These are phyloP conservation scores for Russula emetica DNA, from an alignment of 768 basidiomycete species.

Conservation along the genomic window DNA sequence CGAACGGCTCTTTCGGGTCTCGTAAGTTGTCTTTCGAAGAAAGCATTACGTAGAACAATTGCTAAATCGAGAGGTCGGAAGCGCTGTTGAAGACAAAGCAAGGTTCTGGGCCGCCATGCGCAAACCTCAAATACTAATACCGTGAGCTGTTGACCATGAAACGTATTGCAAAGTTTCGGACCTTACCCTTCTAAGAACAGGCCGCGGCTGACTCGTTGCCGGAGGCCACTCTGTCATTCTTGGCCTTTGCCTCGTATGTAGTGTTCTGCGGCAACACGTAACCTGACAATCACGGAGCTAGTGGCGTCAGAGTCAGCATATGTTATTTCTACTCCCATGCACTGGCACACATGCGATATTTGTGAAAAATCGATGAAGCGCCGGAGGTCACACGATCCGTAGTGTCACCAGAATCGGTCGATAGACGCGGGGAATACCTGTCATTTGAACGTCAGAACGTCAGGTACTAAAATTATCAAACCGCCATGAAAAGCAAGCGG, in stretches of 20 bases:
- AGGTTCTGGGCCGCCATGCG: not conserved
- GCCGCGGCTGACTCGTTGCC: no score
- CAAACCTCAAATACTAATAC: not conserved
- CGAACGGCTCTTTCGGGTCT: not conserved
- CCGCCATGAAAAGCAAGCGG: not conserved
- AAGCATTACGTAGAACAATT: not conserved
- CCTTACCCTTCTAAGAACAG: not conserved
- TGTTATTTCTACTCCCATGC: not conserved
- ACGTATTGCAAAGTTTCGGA: not conserved
- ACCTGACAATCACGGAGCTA: not conserved
- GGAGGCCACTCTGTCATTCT: not conserved
- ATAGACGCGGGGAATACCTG: not conserved
- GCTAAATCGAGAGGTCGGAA: not conserved
- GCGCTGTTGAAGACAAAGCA: not conserved
- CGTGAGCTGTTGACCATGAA: not conserved
- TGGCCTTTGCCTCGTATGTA: not conserved
- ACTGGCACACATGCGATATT: no score
- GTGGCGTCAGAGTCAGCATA: not conserved
- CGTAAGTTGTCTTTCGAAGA: not conserved
- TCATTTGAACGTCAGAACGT: not conserved
- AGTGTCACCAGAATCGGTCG: not conserved
- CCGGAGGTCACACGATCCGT: slow-evolving; percentile 3
- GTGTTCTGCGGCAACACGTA: not conserved
- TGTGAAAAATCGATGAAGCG: not conserved
- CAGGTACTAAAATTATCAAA: not conserved